Base-by-base conservation (phyloP, 2,329 filamentous ascomycete species). In the Penicillium vulpinum region DNA sequence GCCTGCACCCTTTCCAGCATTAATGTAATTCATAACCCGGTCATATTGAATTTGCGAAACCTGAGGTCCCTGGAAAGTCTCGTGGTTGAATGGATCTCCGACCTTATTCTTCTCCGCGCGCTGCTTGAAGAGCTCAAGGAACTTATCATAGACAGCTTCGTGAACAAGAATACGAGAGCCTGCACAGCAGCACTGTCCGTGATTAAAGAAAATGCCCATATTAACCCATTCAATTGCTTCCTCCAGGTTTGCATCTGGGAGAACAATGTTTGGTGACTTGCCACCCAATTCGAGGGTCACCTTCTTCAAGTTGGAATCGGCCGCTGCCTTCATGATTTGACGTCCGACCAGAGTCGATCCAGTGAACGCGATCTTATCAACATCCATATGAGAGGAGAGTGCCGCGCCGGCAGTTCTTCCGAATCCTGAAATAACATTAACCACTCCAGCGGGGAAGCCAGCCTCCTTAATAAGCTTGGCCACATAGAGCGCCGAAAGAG, bases 21-120 rank as follows among this genome's bases (percentile, higher is more conserved):
- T 76, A 68, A 89, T 88, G 76, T 86, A 87, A 65, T 77, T 81
- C 89, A 93, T 92, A 78, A 94, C 91, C 64, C 90, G 87, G 79
- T 94, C 90, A 69, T 88, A 93, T 77, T 95, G 91, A 41, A 91
- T 77, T 76, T 93, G 82, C 62, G 87, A 90, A 68, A 94, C 88
- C 77, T 93, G 90, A 22, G 91, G 91, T 41, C 91, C 91, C 77
- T 93, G 90, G 88, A 92, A 93, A 60, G 89, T 93, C 60, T 88
- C 83, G 62, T 83, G 72, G 66, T 83, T 77, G 81, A 93, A 93
- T 57, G 90, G 91, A 79, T 94, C 88, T 66, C 90, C 91, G 64
- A 94, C 88, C 67, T 85, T 82, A 81, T 92, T 93, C 77, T 84
- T 73, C 67, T 80, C 69, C 26, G 89, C 87, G 40, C 89, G 85